A percentile compares a stretch with the other conserved stretches of the same genome.
Conservation (phyloP, 208 protist genomes). For the Leishmania mexicana region DNA sequence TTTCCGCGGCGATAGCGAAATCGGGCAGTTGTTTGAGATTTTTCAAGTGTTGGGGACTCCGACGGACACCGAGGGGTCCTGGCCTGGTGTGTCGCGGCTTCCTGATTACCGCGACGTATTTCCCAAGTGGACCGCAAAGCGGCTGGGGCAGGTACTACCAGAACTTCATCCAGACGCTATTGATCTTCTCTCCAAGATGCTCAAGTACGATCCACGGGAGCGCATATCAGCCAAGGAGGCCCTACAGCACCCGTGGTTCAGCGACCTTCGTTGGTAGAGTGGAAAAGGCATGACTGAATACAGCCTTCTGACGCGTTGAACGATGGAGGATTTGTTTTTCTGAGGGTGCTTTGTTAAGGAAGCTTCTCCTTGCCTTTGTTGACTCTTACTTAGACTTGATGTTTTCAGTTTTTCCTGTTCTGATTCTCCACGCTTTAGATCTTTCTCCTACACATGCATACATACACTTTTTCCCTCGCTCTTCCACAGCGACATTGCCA, state of each 20-base stretch:
- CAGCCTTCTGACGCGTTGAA: neutral
- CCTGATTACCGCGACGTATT: slow-evolving; percentile 97
- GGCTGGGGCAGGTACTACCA: slow-evolving; percentile 63
- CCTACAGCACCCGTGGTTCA: slow-evolving; percentile 92
- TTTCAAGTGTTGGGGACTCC: slow-evolving; percentile 98
- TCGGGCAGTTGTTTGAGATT: slow-evolving; percentile 98
- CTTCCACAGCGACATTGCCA: neutral
- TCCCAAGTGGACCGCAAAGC: slow-evolving; percentile 91
- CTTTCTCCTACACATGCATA: slow-evolving; percentile 3
- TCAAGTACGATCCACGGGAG: slow-evolving; percentile 87
- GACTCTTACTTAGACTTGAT: neutral
- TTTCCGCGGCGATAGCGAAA: slow-evolving; percentile 98
- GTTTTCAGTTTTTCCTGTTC: neutral
- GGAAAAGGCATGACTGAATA: neutral
- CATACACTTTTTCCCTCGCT: slow-evolving; percentile 1
- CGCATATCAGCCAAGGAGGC: slow-evolving; percentile 92
- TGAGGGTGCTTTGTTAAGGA: slow-evolving; percentile 7
- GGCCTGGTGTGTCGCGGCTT: slow-evolving; percentile 97
- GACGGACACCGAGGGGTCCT: slow-evolving; percentile 92
- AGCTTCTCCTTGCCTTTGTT: slow-evolving; percentile 13
- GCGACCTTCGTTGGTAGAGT: slow-evolving; percentile 60
- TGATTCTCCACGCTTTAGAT: slow-evolving; percentile 7
- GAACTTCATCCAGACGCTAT: slow-evolving; percentile 80
- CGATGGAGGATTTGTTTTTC: neutral
- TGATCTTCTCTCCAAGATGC: slow-evolving; percentile 89